Evolutionary conservation across 2,329 filamentous ascomycete genomes (phyloP).

Genomic region (Cladosporium sp.): DNA sequence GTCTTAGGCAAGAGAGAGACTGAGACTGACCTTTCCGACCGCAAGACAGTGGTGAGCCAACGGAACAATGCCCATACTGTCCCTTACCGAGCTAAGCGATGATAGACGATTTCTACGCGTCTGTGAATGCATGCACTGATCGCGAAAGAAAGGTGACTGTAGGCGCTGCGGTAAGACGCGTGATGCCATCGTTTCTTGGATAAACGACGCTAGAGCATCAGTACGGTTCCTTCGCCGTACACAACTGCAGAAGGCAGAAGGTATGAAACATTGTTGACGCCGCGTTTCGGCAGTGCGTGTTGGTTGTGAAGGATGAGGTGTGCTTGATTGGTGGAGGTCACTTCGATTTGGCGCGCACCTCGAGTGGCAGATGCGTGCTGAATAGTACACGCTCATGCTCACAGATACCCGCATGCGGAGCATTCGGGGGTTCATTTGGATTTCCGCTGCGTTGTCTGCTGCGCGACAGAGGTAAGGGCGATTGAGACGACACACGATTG

Average conservation of each 20-base stretch:
- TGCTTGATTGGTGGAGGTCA: constrained; percentile 9
- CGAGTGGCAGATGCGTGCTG: neutral
- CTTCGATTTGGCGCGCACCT: neutral
- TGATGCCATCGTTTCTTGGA: neutral
- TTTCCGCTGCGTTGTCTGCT: constrained; percentile 10
- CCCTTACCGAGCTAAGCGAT: neutral
- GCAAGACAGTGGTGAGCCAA: neutral
- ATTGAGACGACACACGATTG: neutral
- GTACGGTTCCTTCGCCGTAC: neutral
- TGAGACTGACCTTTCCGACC: neutral
- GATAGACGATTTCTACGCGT: neutral
- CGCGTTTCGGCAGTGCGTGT: constrained; percentile 1
- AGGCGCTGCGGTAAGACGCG: constrained; percentile 1
- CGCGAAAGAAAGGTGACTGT: constrained; percentile 7
- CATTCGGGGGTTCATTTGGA: constrained; percentile 15
- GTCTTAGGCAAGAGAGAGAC: neutral
- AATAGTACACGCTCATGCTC: neutral
- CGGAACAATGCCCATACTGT: neutral
- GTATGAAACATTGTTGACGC: constrained; percentile 7
- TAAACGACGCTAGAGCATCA: neutral
- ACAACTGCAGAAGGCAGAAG: neutral
- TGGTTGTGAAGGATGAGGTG: constrained; percentile 12
- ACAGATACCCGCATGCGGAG: neutral
- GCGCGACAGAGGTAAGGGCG: neutral
- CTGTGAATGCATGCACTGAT: constrained; percentile 4